A percentile compares a stretch with the other conserved stretches of the same genome.
Conservation (phyloP, 805 yeast genomes). For the Tanozyma kutaoensis region DNA sequence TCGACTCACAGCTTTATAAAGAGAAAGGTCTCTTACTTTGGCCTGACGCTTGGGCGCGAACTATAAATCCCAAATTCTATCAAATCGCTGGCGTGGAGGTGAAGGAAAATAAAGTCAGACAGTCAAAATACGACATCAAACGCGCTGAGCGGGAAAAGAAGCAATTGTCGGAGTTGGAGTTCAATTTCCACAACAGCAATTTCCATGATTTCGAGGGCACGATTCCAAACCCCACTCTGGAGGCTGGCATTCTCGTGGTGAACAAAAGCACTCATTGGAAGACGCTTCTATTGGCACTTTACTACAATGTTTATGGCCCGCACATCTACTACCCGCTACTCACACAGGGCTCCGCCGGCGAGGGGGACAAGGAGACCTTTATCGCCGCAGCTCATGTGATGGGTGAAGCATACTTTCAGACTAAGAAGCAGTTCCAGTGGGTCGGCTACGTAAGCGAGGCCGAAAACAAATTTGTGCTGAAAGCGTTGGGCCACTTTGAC, state of each 20-base stretch:
- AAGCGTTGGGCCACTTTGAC: conserved; percentile 27
- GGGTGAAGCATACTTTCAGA: conserved; percentile 37
- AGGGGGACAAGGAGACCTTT: conserved; percentile 73
- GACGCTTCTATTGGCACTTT: conserved; percentile 44
- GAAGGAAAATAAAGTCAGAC: conserved; percentile 18
- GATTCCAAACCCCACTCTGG: conserved; percentile 54
- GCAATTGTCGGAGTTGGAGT: conserved; percentile 9
- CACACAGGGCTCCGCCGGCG: conserved; percentile 65
- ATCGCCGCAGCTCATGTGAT: conserved; percentile 51
- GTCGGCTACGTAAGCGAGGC: conserved; percentile 21
- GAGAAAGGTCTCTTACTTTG: conserved; percentile 38
- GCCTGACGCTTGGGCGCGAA: conserved; percentile 66
- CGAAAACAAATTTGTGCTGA: conserved; percentile 9
- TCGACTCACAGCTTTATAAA: conserved; percentile 30
- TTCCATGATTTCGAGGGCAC: conserved; percentile 54
- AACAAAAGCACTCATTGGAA: conserved; percentile 46
- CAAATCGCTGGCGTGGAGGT: conserved; percentile 34
- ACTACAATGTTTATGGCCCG: conserved; percentile 58
- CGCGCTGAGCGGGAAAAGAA: conserved; percentile 18
- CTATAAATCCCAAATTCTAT: conserved; percentile 47
- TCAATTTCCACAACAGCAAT: conserved; percentile 18
- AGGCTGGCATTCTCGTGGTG: conserved; percentile 57
- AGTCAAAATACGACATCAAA: conserved; percentile 19
- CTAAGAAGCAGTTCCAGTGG: conserved; percentile 30
- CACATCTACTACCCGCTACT: conserved; percentile 51